phyloP scores from a whole-genome alignment of 179 eudicot genomes.

The Drosera spatulata region DNA sequence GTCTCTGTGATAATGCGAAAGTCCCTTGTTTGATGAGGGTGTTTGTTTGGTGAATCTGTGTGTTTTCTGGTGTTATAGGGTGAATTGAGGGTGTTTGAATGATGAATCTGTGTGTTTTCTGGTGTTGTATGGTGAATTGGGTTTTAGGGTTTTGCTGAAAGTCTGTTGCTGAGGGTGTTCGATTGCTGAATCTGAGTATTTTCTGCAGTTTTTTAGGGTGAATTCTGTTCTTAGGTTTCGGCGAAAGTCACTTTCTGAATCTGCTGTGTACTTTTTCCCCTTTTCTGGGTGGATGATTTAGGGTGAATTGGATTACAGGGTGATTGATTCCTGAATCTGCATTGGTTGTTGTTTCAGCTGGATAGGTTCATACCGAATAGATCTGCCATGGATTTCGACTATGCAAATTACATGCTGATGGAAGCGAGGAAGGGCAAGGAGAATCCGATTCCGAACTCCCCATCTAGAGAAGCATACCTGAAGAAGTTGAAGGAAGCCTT shows the following conservation, averaged over 20 bases:
- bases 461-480: constrained; percentile 68
- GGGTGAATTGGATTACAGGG: not conserved
- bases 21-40: not conserved
- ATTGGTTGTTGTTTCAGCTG: constrained; percentile 32
- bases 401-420: constrained; percentile 71
- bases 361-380: constrained; percentile 86
- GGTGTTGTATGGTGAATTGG: not conserved
- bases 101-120: no score
- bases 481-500: constrained; percentile 63
- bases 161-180: not conserved
- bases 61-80: no score
- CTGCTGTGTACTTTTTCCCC: not conserved
- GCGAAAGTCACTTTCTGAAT: no score
- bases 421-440: constrained; percentile 65
- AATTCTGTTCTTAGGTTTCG: no score
- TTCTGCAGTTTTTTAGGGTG: no score
- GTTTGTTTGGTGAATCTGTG: no score
- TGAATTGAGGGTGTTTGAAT: no score
- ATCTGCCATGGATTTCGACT: constrained; percentile 84
- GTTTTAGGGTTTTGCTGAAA: not conserved
- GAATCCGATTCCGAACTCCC: constrained; percentile 52
- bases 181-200: no score
- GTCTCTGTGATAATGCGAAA: not conserved
- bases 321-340: not conserved
- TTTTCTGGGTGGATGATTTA: not conserved